Evolutionary conservation across 441 rosid genomes (phyloP).

Genomic region (Gossypium gossypioides): DNA sequence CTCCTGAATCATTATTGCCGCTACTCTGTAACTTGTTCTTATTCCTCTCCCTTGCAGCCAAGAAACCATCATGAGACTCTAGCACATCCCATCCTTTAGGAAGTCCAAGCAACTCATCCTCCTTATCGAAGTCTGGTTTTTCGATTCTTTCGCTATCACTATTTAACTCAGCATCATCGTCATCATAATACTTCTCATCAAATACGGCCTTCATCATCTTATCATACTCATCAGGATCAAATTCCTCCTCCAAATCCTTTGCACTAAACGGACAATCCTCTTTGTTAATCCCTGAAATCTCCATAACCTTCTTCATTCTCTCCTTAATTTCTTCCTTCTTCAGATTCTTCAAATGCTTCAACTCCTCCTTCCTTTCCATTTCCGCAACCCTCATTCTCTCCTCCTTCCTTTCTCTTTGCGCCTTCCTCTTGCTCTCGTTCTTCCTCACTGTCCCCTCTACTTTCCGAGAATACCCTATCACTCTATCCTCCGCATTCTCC

Average conservation of each 20-base stretch:
- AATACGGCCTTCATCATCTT: constrained; percentile 63
- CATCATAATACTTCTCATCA: constrained; percentile 48
- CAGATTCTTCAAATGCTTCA: constrained; percentile 79
- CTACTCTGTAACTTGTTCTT: constrained; percentile 29
- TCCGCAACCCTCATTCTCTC: constrained; percentile 55
- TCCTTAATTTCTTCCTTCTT: constrained; percentile 79
- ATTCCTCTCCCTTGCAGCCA: constrained; percentile 53
- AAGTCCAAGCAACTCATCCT: constrained; percentile 78
- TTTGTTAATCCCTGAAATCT: constrained; percentile 51
- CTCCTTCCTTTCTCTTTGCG: constrained; percentile 62
- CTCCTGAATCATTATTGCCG: constrained; percentile 13
- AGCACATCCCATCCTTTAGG: constrained; percentile 59
- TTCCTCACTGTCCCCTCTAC: constrained; percentile 83
- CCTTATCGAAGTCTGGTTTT: constrained; percentile 77
- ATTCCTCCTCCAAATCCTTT: constrained; percentile 50
- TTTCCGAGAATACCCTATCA: constrained; percentile 60
- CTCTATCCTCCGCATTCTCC: constrained; percentile 55
- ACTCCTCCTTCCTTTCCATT: constrained; percentile 64
- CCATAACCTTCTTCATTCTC: constrained; percentile 56
- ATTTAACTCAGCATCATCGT: constrained; percentile 46
- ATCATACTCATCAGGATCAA: constrained; percentile 73
- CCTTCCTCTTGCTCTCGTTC: constrained; percentile 56
- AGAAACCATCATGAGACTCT: constrained; percentile 47
- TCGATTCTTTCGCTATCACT: constrained; percentile 37
- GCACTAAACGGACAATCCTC: constrained; percentile 29